Percentiles rank a stretch among this genome's conserved stretches.
phyloP scores from a whole-genome alignment of 257 asterid species.

The Asclepias syriaca region DNA sequence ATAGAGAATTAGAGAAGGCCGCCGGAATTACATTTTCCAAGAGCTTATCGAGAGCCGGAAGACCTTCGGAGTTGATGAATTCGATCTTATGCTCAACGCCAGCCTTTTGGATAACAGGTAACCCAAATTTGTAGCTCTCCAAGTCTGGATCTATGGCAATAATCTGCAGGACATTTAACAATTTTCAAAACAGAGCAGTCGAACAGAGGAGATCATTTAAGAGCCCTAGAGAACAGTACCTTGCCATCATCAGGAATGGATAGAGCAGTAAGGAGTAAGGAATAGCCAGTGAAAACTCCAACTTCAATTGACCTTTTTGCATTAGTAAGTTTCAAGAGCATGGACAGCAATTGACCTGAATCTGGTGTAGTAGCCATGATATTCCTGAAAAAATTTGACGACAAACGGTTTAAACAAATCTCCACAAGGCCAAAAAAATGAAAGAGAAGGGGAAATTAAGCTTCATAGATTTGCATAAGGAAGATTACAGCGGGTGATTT shows the following conservation, averaged over 20 bases:
- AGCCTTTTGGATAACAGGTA: too few relatives aligned
- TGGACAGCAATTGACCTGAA: constrained; percentile 1
- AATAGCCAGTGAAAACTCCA: constrained; percentile 1
- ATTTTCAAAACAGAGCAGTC: not conserved
- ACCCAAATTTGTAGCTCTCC: too few relatives aligned
- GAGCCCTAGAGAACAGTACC: too few relatives aligned
- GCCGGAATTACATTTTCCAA: constrained; percentile 32
- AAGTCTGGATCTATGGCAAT: constrained; percentile 24
- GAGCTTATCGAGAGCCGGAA: constrained; percentile 40
- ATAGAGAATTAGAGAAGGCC: not conserved
- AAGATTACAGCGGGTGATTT: not conserved
- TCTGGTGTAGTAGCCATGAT: constrained; percentile 5
- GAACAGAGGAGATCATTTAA: too few relatives aligned
- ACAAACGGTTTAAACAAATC: not conserved
- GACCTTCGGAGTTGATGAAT: constrained; percentile 41
- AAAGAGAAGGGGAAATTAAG: not conserved
- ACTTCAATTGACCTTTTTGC: constrained; percentile 6
- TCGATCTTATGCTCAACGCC: constrained; percentile 30
- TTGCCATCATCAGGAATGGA: too few relatives aligned
- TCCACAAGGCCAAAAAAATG: not conserved
- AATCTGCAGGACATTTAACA: constrained; percentile 24
- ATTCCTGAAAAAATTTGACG: not conserved
- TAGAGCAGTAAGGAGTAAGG: too few relatives aligned
- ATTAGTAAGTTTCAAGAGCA: not conserved
- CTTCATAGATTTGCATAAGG: not conserved